Percentiles rank a stretch among this genome's conserved stretches.
phyloP scores from a whole-genome alignment of 2,329 filamentous ascomycete species.

The Ustulina deusta region DNA sequence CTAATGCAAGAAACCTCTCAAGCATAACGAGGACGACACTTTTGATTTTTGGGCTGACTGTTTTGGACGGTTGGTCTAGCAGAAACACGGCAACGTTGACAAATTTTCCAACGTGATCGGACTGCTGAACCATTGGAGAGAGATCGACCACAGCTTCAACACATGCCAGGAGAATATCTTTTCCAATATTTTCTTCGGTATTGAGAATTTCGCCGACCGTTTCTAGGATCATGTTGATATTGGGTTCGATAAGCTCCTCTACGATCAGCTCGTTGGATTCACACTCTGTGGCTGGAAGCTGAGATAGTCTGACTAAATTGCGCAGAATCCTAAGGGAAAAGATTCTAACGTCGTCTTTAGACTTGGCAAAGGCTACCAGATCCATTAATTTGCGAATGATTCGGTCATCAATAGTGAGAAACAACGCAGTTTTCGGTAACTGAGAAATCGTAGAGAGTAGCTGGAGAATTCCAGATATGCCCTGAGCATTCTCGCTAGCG shows the following conservation, averaged over 20 bases:
- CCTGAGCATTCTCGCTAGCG: conserved; percentile 87
- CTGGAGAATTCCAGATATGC: conserved; percentile 83
- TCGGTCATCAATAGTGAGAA: conserved; percentile 71
- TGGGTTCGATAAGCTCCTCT: conserved; percentile 66
- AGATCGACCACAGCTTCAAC: conserved; percentile 84
- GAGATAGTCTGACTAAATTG: conserved; percentile 72
- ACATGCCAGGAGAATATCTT: conserved; percentile 80
- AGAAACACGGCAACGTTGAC: conserved; percentile 84
- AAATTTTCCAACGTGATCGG: conserved; percentile 78
- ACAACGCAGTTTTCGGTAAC: conserved; percentile 72
- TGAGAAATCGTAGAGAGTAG: conserved; percentile 86
- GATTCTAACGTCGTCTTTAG: conserved; percentile 87
- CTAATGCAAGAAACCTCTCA: conserved; percentile 80
- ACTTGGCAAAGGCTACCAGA: conserved; percentile 76
- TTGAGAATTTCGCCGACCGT: conserved; percentile 77
- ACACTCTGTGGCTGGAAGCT: conserved; percentile 65
- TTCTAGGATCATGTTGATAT: conserved; percentile 70
- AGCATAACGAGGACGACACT: conserved; percentile 82
- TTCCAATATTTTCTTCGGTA: conserved; percentile 67
- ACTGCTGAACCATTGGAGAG: conserved; percentile 74
- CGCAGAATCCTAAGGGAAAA: conserved; percentile 83
- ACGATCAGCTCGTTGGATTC: conserved; percentile 69
- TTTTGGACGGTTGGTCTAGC: conserved; percentile 84
- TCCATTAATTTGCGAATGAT: conserved; percentile 79
- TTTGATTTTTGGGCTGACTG: conserved; percentile 86